Conservation (phyloP, 257 asterid genomes). For the Mentha longifolia region DNA sequence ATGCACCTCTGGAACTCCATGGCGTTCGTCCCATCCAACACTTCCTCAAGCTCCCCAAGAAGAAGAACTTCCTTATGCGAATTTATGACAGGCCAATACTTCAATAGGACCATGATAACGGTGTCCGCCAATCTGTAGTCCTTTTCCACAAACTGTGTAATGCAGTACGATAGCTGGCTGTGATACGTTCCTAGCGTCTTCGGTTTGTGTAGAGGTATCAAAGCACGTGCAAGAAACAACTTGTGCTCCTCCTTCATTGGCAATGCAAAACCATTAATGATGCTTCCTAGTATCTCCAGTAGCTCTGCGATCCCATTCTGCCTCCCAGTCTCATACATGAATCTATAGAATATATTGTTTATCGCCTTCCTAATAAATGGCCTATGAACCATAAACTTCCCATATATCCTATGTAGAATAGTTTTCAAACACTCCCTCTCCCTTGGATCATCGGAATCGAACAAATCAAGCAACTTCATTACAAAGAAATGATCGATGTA, state of each 20-base stretch:
- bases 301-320: conserved; percentile 85
- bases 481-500: conserved; percentile 78
- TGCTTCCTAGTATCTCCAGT: conserved; percentile 88
- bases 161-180: conserved; percentile 75
- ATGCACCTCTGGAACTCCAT: conserved; percentile 73
- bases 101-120: conserved; percentile 76
- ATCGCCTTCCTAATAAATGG: conserved; percentile 90
- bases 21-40: conserved; percentile 71
- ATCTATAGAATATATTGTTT: conserved; percentile 71
- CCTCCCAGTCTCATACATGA: conserved; percentile 75
- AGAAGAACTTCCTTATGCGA: conserved; percentile 86
- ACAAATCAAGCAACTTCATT: conserved; percentile 66
- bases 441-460: conserved; percentile 85
- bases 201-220: conserved; percentile 90
- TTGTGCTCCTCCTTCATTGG: conserved; percentile 98
- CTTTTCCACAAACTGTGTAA: conserved; percentile 80
- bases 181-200: conserved; percentile 63
- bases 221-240: conserved; percentile 75
- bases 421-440: conserved; percentile 92
- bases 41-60: conserved; percentile 81
- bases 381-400: conserved; percentile 89
- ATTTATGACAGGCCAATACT: conserved; percentile 79
- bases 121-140: conserved; percentile 75
- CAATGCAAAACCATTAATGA: conserved; percentile 87
- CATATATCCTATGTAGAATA: conserved; percentile 80